Conservation (phyloP, 257 asterid species). For the Linaria vulgaris region DNA sequence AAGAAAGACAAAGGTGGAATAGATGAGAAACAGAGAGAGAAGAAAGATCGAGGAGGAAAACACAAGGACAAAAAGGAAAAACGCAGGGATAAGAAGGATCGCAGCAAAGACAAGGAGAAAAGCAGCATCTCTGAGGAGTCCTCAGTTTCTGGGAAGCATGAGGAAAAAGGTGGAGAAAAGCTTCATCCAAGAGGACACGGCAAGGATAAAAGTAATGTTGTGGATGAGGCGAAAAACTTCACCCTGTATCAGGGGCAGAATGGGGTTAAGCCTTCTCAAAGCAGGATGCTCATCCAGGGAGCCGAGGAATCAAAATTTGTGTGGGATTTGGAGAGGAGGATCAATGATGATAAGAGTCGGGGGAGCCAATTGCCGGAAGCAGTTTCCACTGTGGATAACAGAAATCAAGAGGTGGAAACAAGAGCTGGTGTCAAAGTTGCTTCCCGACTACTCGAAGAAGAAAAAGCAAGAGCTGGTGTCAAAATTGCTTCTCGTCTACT, state of each 20-base stretch:
- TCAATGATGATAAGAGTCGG: slow-evolving; percentile 38
- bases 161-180: slow-evolving; percentile 36
- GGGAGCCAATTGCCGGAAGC: slow-evolving; percentile 28
- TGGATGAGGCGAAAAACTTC: slow-evolving; percentile 34
- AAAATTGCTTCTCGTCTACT: slow-evolving; percentile 31
- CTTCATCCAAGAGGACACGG: slow-evolving; percentile 34
- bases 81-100: slow-evolving; percentile 53
- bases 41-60: slow-evolving; percentile 67
- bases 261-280: slow-evolving; percentile 39
- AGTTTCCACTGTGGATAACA: slow-evolving; percentile 22
- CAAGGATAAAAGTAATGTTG: slow-evolving; percentile 27
- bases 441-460: slow-evolving; percentile 30
- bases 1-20: slow-evolving; percentile 62
- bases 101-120: slow-evolving; percentile 51
- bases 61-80: slow-evolving; percentile 61
- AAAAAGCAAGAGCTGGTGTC: slow-evolving; percentile 29
- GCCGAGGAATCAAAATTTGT: slow-evolving; percentile 51
- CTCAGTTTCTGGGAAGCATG: slow-evolving; percentile 43
- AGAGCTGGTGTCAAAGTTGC: slow-evolving; percentile 32
- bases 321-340: slow-evolving; percentile 59
- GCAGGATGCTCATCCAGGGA: slow-evolving; percentile 30
- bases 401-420: slow-evolving; percentile 32
- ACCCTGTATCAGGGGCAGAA: slow-evolving; percentile 42
- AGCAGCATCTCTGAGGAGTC: slow-evolving; percentile 63
- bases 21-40: slow-evolving; percentile 54